Base-by-base conservation (phyloP, 192 early-diverging fungal species). In the Diversispora eburnea region DNA sequence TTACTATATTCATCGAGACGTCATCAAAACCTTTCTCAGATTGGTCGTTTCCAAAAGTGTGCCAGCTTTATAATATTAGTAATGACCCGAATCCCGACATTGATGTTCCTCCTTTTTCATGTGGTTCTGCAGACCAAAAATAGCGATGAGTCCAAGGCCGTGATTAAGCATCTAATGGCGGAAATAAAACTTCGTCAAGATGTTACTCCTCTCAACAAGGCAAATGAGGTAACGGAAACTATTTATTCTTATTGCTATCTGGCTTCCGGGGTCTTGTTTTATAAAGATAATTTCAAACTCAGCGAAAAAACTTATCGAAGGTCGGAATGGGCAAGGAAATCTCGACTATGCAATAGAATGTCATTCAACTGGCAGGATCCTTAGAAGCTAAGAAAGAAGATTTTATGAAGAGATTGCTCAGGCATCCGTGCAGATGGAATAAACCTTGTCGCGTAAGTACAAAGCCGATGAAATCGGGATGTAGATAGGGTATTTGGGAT, bases 341-440 rank as follows among this genome's bases (percentile, higher is more conserved):
- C n/a, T n/a, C n/a, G n/a, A n/a, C n/a, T n/a, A n/a, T n/a, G n/a
- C n/a, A n/a, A n/a, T n/a, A n/a, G n/a, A n/a, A n/a, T n/a, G n/a
- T n/a, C n/a, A n/a, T n/a, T n/a, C n/a, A n/a, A n/a, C n/a, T n/a
- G n/a, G n/a, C n/a, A n/a, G n/a, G n/a, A n/a, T n/a, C n/a, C n/a
- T n/a, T n/a, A n/a, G n/a, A n/a, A n/a, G n/a, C n/a, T n/a, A n/a
- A n/a, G n/a, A n/a, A n/a, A n/a, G n/a, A n/a, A n/a, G n/a, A n/a
- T n/a, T n/a, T n/a, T n/a, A n/a, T n/a, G n/a, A n/a, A n/a, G 20
- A 68, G 25, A 39, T 6, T 25, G 13, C 75, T 0, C 73, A 79
- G 73, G 75, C 71, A 39, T 6, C 75, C 0, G 75, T 79, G 25
- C 75, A 79, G 56, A 67, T 79, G 54, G 75, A 79, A 66, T 76